phyloP scores from a whole-genome alignment of 129 eudicot genomes.

The Saussurea involucrata region DNA sequence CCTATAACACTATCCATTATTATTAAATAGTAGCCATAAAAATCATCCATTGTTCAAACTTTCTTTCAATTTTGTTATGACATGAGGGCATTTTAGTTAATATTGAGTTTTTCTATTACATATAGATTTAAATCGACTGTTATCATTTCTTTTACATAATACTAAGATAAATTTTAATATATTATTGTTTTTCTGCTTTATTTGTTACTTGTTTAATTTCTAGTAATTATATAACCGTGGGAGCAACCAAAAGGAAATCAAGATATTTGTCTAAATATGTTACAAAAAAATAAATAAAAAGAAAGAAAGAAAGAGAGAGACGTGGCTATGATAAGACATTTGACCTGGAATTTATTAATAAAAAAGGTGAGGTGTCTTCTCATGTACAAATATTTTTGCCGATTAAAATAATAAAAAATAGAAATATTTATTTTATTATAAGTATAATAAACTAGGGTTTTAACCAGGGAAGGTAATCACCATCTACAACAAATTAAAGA shows the following conservation, averaged over 20 bases:
- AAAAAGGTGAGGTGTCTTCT: constrained; percentile 11
- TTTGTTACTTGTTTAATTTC: background rate
- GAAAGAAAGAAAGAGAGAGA: background rate
- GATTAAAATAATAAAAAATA: background rate
- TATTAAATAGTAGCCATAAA: background rate
- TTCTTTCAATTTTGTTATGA: background rate
- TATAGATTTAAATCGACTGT: too few relatives aligned
- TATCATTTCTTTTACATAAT: too few relatives aligned
- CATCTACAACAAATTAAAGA: background rate
- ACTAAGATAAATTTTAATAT: background rate
- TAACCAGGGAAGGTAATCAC: constrained; percentile 1
- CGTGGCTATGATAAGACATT: constrained; percentile 6
- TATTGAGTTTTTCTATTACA: background rate
- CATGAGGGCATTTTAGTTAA: background rate
- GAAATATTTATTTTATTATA: background rate
- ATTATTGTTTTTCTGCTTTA: background rate
- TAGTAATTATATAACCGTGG: background rate
- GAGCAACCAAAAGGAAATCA: constrained; percentile 17
- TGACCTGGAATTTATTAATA: constrained; percentile 18
- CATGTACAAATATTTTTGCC: background rate
- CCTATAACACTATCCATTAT: too few relatives aligned
- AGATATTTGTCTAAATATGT: constrained; percentile 1
- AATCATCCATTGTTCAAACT: constrained; percentile 5
- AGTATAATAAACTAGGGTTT: background rate
- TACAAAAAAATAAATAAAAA: background rate